Base-by-base conservation (phyloP, 768 basidiomycete genomes). In the Leccinellum luteum region DNA sequence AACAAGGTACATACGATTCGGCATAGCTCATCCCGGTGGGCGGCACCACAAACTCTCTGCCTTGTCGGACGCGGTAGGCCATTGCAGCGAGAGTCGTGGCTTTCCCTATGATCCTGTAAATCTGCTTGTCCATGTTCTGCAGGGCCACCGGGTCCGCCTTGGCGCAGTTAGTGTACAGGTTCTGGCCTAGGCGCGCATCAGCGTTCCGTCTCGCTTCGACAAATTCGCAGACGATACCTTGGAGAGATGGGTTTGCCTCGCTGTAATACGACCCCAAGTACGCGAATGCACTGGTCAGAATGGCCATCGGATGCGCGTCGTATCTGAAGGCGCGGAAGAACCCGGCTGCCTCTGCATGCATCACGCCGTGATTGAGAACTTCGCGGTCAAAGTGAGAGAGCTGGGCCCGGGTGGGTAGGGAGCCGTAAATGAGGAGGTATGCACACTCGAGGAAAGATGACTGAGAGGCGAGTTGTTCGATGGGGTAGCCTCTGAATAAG, bases 51-150 rank as follows among this genome's bases (percentile, higher is more conserved):
- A 96, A 95, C 50, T 90, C 85, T 57, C 94, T 82, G 34, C 94
- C 94, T 76, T 93, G 92, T 41, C 94, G 87, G 32, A 95, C 83
- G 30, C 94, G 91, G 71, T 94, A 96, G 0, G 94, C 93, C 92
- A 95, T 94, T 83, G 93, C 92, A 59, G 93, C 93, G 41, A 95
- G 78, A 0, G 92, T 93, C 6, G 89, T 92, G 9, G 89, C 87
- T 69, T 94, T 95, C 44, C 94, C 93, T 52, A 94, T 89, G 6
- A 94, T 74, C 62, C 92, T 79, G 70, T 86, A 93, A 44, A 95
- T 94, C 71, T 95, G 94, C 77, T 92, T 92, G 72, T 95, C 94
- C 88, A 96, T 91, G 48, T 83, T 78, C 27, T 80, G 85, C 6
- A 95, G 80, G 3, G 90, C 91, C 0, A 69, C 78, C 28, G 76